Base-by-base conservation (phyloP, 768 basidiomycete genomes). In the Steccherinum ochraceum region DNA sequence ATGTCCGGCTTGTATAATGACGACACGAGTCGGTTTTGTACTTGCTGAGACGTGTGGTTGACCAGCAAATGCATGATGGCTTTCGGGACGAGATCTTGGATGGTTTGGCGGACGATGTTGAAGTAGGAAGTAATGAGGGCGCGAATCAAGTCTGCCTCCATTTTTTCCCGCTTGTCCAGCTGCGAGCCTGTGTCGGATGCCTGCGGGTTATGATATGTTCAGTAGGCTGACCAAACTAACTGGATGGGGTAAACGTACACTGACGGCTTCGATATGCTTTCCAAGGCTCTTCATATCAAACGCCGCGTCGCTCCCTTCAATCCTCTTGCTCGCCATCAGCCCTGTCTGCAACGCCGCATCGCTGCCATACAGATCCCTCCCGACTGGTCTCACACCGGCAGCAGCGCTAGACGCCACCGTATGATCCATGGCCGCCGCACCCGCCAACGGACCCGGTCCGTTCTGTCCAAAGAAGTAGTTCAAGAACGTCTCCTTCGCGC, bases 261-360 rank as follows among this genome's bases (percentile, higher is more conserved):
- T 77, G 62, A 97, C 94, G 56, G 94, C 90, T 68, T 99, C 96
- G 52, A 99, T 89, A 62, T 99, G 96, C 69, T 88, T 93, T 40
- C 94, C 93, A 48, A 98, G 74, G 63, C 93, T 96, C 77, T 93
- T 97, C 96, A 99, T 99, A 66, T 98, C 96, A 66, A 84, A 97
- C 44, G 89, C 93, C 50, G 93, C 88, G 59, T 77, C 87, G 64
- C 74, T 87, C 45, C 78, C 86, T 58, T 93, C 89, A 45, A 89
- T 64, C 46, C 79, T 71, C 69, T 81, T 85, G 12, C 80, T 78
- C 18, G 80, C 79, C 79, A 88, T 75, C 23, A 89, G 63, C 3
- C 87, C 86, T 12, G 77, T 69, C 25, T 77, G 74, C 43, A 80
- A 65, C 26, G 70, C 56, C 13, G 69, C 62, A 46, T 86, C 84